phyloP scores from a whole-genome alignment of 306 rosid species.

The peach (Prunus persica) region Prunus_persica_NCBIv2 NC_034009.1:4959001-4959500 shows the following conservation, averaged over 20 bases:
- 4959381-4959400: slow-evolving; percentile 15
- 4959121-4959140: not conserved
- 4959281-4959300: not conserved
- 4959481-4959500: slow-evolving; percentile 58
- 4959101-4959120: not conserved
- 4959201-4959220: not conserved
- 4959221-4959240: not conserved
- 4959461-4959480: slow-evolving; percentile 65
- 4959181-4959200: not conserved
- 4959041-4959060: not conserved
- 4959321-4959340: too few relatives aligned
- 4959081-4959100: not conserved
- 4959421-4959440: slow-evolving; percentile 64
- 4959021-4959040: not conserved
- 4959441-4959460: slow-evolving; percentile 70
- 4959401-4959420: slow-evolving; percentile 69
- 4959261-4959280: not conserved
- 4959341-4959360: not conserved
- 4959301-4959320: not conserved
- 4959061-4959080: not conserved
- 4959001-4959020: slow-evolving; percentile 27
- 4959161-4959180: too few relatives aligned
- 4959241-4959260: not conserved
- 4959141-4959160: not conserved
- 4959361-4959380: not conserved